Conservation (phyloP, 768 basidiomycete genomes). For the Cyathus striatus region DNA sequence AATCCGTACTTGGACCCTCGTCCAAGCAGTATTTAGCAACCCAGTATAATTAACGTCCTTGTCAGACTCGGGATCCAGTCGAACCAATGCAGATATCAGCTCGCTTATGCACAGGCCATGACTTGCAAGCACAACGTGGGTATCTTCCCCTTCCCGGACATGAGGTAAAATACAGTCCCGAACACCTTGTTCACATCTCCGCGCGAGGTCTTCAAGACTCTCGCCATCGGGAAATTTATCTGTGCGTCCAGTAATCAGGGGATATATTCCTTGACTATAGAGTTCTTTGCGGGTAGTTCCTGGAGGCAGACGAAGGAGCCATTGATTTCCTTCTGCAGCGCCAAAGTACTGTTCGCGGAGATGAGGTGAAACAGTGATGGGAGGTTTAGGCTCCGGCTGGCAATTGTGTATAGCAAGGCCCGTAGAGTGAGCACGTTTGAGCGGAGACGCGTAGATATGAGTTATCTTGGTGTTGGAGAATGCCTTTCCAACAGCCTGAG, state of each 20-base stretch:
- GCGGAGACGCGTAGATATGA: slow-evolving; percentile 62
- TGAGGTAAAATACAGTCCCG: slow-evolving; percentile 54
- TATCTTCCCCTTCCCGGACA: slow-evolving; percentile 27
- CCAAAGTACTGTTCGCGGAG: slow-evolving; percentile 74
- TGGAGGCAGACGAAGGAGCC: slow-evolving; percentile 27
- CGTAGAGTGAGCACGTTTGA: slow-evolving; percentile 60
- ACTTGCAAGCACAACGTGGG: slow-evolving; percentile 59
- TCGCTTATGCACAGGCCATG: slow-evolving; percentile 72
- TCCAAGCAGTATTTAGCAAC: slow-evolving; percentile 73
- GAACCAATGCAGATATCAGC: slow-evolving; percentile 49
- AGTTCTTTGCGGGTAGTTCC: slow-evolving; percentile 33
- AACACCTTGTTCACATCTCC: slow-evolving; percentile 47
- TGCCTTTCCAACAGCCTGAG: slow-evolving; percentile 50
- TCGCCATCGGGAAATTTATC: slow-evolving; percentile 67
- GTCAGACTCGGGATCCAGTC: slow-evolving; percentile 40
- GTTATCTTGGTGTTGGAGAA: slow-evolving; percentile 45
- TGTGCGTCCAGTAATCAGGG: slow-evolving; percentile 37
- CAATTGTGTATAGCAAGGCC: slow-evolving; percentile 48
- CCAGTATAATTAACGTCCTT: slow-evolving; percentile 35
- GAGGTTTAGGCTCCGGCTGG: slow-evolving; percentile 49
- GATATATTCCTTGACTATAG: slow-evolving; percentile 47
- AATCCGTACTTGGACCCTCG: slow-evolving; percentile 48
- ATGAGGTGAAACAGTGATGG: slow-evolving; percentile 45
- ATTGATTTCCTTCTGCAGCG: slow-evolving; percentile 60
- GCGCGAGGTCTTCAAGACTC: slow-evolving; percentile 55